phyloP scores from a whole-genome alignment of 208 protist species.

The Entamoeba histolytica region DNA sequence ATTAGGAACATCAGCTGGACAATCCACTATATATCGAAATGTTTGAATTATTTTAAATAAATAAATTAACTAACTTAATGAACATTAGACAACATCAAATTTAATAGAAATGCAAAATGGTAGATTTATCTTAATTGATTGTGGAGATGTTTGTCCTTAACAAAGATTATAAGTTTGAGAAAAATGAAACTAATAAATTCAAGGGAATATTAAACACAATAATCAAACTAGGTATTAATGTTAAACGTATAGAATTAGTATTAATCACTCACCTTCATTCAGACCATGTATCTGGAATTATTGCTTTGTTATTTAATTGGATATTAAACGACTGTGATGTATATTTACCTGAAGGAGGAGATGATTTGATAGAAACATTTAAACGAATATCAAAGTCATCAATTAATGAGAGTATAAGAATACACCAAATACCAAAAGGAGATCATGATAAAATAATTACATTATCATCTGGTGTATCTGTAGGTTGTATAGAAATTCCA shows the following conservation, averaged over 20 bases:
- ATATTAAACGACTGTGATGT: background rate
- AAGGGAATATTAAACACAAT: background rate
- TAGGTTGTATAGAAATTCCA: background rate
- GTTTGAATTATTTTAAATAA: background rate
- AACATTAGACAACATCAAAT: background rate
- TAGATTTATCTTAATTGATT: background rate
- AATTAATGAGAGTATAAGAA: background rate
- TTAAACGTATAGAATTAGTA: background rate
- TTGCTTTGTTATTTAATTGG: background rate
- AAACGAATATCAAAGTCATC: background rate
- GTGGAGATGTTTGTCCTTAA: background rate
- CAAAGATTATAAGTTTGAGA: background rate
- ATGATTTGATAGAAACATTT: background rate
- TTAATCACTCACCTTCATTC: background rate
- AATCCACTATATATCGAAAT: background rate
- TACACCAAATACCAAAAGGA: background rate
- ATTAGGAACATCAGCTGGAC: background rate
- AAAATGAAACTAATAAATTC: background rate
- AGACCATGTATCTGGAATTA: background rate
- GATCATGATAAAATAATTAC: background rate
- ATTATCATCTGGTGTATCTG: too few relatives aligned
- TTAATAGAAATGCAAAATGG: too few relatives aligned
- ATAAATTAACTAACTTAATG: background rate
- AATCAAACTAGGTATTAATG: background rate
- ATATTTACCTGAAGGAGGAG: background rate